phyloP scores from a whole-genome alignment of 192 early-diverging fungal species.

The Pilaira anomala region DNA sequence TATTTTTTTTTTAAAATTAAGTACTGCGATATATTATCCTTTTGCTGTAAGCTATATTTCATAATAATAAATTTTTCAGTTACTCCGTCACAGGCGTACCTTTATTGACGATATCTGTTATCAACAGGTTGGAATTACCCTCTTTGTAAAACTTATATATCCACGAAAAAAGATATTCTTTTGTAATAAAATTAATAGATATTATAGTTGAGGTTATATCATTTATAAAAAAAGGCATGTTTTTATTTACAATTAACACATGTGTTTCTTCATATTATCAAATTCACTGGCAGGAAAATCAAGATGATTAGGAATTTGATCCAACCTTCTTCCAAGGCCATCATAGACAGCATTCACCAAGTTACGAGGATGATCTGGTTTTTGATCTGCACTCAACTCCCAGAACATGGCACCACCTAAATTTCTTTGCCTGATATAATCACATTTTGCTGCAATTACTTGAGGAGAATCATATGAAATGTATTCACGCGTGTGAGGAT shows the following conservation, averaged over 20 bases:
- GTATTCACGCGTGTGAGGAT: slow-evolving; percentile 60
- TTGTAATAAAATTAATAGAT: background rate
- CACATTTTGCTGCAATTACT: slow-evolving; percentile 61
- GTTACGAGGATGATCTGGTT: slow-evolving; percentile 38
- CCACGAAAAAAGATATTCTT: too few species aligned
- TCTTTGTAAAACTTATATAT: too few species aligned
- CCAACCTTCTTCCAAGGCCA: slow-evolving; percentile 27
- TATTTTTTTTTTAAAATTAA: too few species aligned
- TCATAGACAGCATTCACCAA: slow-evolving; percentile 39
- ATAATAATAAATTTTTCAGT: too few species aligned
- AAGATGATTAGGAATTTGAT: slow-evolving; percentile 42
- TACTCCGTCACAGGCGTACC: too few species aligned
- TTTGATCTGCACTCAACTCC: slow-evolving; percentile 62
- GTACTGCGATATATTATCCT: too few species aligned
- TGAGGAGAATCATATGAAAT: slow-evolving; percentile 80
- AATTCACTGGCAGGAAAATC: slow-evolving; percentile 45
- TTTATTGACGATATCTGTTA: too few species aligned
- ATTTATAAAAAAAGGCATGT: background rate
- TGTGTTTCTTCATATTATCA: slow-evolving; percentile 39
- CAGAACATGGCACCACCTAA: slow-evolving; percentile 81
- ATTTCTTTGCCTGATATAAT: slow-evolving; percentile 52
- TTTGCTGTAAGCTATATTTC: too few species aligned
- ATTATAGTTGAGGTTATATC: background rate
- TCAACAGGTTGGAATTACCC: too few species aligned
- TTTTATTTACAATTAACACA: background rate